Conservation (phyloP, 2,329 filamentous ascomycete genomes). For the Xylariales sp. region DNA sequence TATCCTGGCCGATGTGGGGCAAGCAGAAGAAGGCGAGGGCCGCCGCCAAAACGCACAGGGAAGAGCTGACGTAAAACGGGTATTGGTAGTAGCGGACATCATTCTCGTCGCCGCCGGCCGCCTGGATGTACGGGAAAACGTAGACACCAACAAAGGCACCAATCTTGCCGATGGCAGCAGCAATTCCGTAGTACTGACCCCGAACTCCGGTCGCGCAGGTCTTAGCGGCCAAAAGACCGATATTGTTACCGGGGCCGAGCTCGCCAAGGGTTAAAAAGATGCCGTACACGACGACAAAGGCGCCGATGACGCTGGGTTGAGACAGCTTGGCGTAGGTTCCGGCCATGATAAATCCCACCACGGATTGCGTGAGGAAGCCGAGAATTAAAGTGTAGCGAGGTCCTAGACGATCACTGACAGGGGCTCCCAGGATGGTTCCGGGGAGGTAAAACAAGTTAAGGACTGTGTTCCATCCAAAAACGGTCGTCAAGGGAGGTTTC, state of each 20-base stretch:
- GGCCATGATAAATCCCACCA: conserved; percentile 91
- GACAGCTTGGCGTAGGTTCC: conserved; percentile 79
- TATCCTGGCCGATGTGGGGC: conserved; percentile 85
- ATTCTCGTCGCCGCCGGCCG: conserved; percentile 63
- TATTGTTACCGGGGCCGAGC: conserved; percentile 90
- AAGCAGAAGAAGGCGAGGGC: conserved; percentile 72
- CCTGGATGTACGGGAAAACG: conserved; percentile 79
- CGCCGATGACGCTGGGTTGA: conserved; percentile 73
- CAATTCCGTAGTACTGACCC: conserved; percentile 77
- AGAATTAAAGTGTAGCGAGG: conserved; percentile 78
- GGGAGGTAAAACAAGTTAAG: conserved; percentile 92
- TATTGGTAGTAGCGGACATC: conserved; percentile 76
- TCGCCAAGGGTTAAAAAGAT: conserved; percentile 83
- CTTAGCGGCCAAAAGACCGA: conserved; percentile 87
- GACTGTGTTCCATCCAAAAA: conserved; percentile 89
- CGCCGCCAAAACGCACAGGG: conserved; percentile 81
- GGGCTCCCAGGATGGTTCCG: conserved; percentile 81
- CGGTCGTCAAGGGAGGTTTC: conserved; percentile 73
- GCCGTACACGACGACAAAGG: conserved; percentile 82
- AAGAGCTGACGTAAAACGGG: conserved; percentile 87
- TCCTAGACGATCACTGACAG: conserved; percentile 81
- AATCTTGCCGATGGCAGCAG: conserved; percentile 79
- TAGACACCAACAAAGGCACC: conserved; percentile 89
- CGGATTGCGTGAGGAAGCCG: conserved; percentile 77
- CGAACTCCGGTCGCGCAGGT: conserved; percentile 89